These are phyloP conservation scores for Monosporascus sp. DNA, from an alignment of 2,329 filamentous ascomycete species.

Conservation along the genomic window DNA sequence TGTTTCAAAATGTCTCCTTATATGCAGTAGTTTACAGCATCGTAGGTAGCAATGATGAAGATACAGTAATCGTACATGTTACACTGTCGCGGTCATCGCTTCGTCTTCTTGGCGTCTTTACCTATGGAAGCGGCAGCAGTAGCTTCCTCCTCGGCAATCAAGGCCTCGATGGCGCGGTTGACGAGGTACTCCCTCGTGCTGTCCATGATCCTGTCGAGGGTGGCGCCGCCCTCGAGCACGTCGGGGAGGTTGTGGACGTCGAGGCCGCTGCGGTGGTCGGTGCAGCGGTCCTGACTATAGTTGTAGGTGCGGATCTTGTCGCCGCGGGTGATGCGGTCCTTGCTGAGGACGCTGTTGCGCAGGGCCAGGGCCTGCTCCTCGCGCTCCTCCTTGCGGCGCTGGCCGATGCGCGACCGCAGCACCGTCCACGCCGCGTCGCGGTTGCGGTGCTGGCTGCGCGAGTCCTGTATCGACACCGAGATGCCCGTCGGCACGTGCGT, in stretches of 20 bases:
- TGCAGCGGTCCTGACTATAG: constrained; percentile 68
- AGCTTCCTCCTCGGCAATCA: constrained; percentile 61
- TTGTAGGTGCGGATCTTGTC: constrained; percentile 97
- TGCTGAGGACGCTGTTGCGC: constrained; percentile 72
- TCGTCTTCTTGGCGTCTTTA: constrained; percentile 19
- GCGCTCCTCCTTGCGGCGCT: constrained; percentile 71
- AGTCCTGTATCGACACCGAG: constrained; percentile 88
- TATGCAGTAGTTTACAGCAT: no score
- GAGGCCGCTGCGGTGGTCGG: constrained; percentile 77
- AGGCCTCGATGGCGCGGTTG: constrained; percentile 65
- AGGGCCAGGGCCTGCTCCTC: constrained; percentile 74
- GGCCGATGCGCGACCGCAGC: constrained; percentile 75
- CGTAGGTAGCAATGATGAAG: no score
- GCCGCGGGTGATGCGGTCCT: constrained; percentile 77
- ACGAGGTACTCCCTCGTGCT: constrained; percentile 73
- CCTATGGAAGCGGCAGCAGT: constrained; percentile 14
- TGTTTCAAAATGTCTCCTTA: no score
- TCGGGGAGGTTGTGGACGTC: constrained; percentile 76
- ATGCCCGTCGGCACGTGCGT: constrained; percentile 86
- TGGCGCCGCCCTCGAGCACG: constrained; percentile 69
- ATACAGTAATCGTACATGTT: no score
- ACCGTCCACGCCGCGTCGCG: constrained; percentile 82
- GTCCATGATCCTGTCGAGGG: constrained; percentile 69
- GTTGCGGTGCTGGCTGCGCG: constrained; percentile 84
- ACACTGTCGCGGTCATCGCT: neutral